Percentiles rank a stretch among this genome's conserved stretches.
These are phyloP conservation scores for Mucor velutinosus DNA, from an alignment of 371 early-diverging fungal species.

Conservation along the genomic window DNA sequence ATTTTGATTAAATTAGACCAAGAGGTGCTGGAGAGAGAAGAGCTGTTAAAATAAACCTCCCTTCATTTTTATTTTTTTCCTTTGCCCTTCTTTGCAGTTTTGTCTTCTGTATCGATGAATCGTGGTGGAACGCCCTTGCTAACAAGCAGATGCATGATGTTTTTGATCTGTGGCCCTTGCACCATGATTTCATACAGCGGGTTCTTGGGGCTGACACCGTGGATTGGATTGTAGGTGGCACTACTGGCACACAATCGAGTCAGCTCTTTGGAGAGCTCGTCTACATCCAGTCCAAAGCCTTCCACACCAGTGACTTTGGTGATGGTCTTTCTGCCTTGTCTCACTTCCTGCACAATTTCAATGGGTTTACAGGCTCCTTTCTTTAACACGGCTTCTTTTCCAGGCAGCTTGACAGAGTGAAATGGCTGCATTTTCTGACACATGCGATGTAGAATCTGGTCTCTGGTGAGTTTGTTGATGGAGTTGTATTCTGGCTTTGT, in stretches of 20 bases:
- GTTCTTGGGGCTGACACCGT: slow-evolving; percentile 59
- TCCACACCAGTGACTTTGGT: slow-evolving; percentile 69
- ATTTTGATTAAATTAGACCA: slow-evolving; percentile 93
- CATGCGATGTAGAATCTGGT: slow-evolving; percentile 51
- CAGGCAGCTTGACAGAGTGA: slow-evolving; percentile 51
- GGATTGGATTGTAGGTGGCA: slow-evolving; percentile 61
- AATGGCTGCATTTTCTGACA: slow-evolving; percentile 59
- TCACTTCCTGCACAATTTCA: slow-evolving; percentile 59
- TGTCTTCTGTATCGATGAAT: slow-evolving; percentile 60
- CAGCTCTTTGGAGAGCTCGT: slow-evolving; percentile 62
- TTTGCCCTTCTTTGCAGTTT: slow-evolving; percentile 64
- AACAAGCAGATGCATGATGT: slow-evolving; percentile 51
- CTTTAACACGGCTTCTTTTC: slow-evolving; percentile 40
- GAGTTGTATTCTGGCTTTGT: slow-evolving; percentile 63
- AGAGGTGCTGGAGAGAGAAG: slow-evolving; percentile 79
- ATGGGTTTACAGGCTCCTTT: slow-evolving; percentile 57
- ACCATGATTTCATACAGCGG: slow-evolving; percentile 72
- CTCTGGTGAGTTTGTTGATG: slow-evolving; percentile 55
- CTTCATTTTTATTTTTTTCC: slow-evolving; percentile 34
- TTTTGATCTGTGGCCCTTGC: slow-evolving; percentile 73
- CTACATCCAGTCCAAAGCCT: slow-evolving; percentile 62
- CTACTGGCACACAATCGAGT: slow-evolving; percentile 69
- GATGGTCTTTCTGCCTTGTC: slow-evolving; percentile 68
- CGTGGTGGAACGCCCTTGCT: slow-evolving; percentile 61
- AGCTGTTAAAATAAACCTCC: slow-evolving; percentile 59